Evolutionary conservation across 495 filamentous ascomycete genomes (phyloP), one percentile per base, ranked within the genome.

Genomic region (Neurospora sp.): DNA sequence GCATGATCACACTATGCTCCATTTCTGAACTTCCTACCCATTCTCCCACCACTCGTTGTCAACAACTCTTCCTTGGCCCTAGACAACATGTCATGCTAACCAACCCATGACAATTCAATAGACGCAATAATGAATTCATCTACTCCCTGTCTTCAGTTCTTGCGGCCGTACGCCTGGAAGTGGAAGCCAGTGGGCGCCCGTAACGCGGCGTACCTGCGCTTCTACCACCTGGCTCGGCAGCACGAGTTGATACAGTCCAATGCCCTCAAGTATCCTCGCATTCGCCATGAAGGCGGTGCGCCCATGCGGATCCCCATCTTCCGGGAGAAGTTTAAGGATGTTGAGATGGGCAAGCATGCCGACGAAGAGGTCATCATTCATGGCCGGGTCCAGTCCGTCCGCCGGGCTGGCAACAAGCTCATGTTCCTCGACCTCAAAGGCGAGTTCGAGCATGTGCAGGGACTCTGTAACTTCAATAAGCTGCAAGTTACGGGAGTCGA

Each of bases 361-460:
- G 78, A 80, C 12, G 81, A 85, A 69, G 80, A 81, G 72, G 83
- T 87, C 8, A 80, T 81, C 46, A 74, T 90, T 11, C 82, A 83
- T 73, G 86, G 86, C 48, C 81, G 86, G 37, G 66, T 88, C 46
- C 79, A 81, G 73, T 81, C 77, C 40, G 74, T 85, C 42, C 84
- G 86, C 35, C 76, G 81, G 11, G 78, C 81, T n/a, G 78, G 85
- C 73, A 89, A 86, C 77, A 92, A 92, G 82, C 89, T 99, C 79
- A 85, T 92, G 59, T 99, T 99, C 82, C 82, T 97, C 76, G 91
- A 95, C 82, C 77, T 98, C 72, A 82, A 87, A 72, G 89, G 92
- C 82, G 89, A 94, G 81, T 90, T 89, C 41, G 79, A 87, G 76
- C 87, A 86, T 75, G 77, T 94, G 39, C 96, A 99, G 79, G 86